Evolutionary conservation across 225 moss, liverwort and hornwort genomes (phyloP).

Genomic region (Ulota crispa): DNA sequence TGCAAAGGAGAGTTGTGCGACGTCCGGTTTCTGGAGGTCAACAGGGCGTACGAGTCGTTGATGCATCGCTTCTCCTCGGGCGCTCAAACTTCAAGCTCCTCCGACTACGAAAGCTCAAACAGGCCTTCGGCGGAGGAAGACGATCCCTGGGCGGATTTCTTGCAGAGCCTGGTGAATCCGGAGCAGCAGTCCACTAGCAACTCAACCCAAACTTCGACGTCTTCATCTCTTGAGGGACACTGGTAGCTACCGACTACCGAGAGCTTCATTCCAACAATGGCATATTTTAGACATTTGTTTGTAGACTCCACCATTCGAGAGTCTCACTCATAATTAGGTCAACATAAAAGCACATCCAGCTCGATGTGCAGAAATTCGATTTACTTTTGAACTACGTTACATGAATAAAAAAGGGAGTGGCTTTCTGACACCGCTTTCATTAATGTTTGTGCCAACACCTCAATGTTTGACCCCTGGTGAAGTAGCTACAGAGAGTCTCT

Average conservation of each 20-base stretch:
- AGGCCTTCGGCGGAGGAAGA: background rate
- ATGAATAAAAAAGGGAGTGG: background rate
- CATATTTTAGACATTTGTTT: background rate
- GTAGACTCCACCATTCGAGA: background rate
- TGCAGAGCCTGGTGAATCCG: conserved; percentile 1
- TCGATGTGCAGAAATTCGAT: background rate
- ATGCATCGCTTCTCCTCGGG: background rate
- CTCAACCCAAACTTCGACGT: background rate
- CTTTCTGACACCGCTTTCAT: background rate
- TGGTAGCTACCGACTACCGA: background rate
- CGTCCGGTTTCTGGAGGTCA: background rate
- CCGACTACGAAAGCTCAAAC: background rate
- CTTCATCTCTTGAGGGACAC: background rate
- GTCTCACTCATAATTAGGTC: background rate
- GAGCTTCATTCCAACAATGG: background rate
- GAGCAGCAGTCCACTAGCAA: background rate
- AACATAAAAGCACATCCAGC: background rate
- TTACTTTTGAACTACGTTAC: background rate
- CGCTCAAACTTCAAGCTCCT: background rate
- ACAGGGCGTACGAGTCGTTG: conserved; percentile 1
- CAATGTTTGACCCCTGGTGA: background rate
- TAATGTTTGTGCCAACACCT: background rate
- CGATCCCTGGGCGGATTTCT: background rate
- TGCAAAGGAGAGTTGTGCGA: background rate
- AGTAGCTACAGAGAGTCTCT: background rate